phyloP scores from a whole-genome alignment of 2,329 filamentous ascomycete species.

The Fusarium continuum region DNA sequence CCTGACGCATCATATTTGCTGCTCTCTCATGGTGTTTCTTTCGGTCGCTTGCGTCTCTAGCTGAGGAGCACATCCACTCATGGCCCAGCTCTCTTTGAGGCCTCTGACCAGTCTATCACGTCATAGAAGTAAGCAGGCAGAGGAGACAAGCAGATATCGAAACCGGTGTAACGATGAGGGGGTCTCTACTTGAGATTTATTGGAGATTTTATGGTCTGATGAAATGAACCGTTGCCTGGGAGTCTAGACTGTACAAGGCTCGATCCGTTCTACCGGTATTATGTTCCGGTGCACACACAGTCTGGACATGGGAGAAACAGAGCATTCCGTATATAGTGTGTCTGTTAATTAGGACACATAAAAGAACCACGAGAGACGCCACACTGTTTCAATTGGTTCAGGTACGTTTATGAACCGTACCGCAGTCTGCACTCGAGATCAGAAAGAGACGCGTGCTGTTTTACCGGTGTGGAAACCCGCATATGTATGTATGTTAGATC shows the following conservation, averaged over 20 bases:
- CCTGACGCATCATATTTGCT: not conserved
- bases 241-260: not conserved
- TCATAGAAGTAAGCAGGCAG: constrained; percentile 23
- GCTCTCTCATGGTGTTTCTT: not conserved
- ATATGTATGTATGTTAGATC: constrained; percentile 11
- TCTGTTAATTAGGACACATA: not conserved
- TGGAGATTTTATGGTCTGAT: not conserved
- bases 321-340: not conserved
- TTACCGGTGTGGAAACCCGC: constrained; percentile 21
- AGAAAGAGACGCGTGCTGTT: not conserved
- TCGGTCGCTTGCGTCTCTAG: not conserved
- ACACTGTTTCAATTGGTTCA: not conserved
- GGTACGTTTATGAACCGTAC: not conserved
- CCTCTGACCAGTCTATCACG: constrained; percentile 3
- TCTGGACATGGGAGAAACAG: not conserved
- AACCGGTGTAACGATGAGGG: constrained; percentile 2
- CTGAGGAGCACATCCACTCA: not conserved
- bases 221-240: not conserved
- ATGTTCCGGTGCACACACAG: not conserved
- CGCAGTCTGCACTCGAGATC: no score
- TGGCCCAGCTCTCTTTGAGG: not conserved
- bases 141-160: not conserved
- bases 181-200: not conserved
- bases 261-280: not conserved
- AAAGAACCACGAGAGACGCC: not conserved